A percentile compares a stretch with the other conserved stretches of the same genome.
Evolutionary conservation across 352 stramenopile genomes (phyloP).

Genomic region (Phytophthora rubi): DNA sequence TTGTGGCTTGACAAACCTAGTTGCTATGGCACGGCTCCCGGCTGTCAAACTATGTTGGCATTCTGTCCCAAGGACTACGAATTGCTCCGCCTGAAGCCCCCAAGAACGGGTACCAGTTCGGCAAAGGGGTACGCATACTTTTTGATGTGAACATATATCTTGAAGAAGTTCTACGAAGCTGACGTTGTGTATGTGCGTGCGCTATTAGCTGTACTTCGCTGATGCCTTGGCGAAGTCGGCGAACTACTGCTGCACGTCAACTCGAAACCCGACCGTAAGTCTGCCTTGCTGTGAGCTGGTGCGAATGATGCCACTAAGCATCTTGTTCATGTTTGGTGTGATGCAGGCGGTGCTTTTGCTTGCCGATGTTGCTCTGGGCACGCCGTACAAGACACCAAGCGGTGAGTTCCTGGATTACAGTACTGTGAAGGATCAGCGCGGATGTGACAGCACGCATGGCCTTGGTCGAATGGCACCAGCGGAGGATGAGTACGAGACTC

Average conservation of each 20-base stretch:
- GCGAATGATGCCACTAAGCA: neutral
- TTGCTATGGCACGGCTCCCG: conserved; percentile 69
- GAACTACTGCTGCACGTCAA: conserved; percentile 57
- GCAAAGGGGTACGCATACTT: conserved; percentile 55
- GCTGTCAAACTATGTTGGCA: conserved; percentile 68
- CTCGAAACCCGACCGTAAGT: conserved; percentile 34
- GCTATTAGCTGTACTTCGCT: conserved; percentile 69
- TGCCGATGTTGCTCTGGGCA: conserved; percentile 48
- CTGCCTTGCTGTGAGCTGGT: neutral
- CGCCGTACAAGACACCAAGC: conserved; percentile 20
- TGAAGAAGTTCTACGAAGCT: neutral
- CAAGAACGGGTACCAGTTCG: conserved; percentile 73
- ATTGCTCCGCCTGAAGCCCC: conserved; percentile 74
- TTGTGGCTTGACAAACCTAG: conserved; percentile 17
- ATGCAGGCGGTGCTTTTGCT: conserved; percentile 42
- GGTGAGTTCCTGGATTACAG: conserved; percentile 40
- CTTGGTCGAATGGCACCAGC: conserved; percentile 40
- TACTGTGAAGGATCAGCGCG: conserved; percentile 21
- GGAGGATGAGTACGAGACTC: conserved; percentile 31
- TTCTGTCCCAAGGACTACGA: conserved; percentile 70
- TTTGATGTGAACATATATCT: neutral
- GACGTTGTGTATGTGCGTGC: neutral
- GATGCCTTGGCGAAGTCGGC: conserved; percentile 62
- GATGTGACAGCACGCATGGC: conserved; percentile 42
- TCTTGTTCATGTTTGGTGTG: neutral